Evolutionary conservation across 352 stramenopile genomes (phyloP).

Genomic region (Phytopythium helicoides): DNA sequence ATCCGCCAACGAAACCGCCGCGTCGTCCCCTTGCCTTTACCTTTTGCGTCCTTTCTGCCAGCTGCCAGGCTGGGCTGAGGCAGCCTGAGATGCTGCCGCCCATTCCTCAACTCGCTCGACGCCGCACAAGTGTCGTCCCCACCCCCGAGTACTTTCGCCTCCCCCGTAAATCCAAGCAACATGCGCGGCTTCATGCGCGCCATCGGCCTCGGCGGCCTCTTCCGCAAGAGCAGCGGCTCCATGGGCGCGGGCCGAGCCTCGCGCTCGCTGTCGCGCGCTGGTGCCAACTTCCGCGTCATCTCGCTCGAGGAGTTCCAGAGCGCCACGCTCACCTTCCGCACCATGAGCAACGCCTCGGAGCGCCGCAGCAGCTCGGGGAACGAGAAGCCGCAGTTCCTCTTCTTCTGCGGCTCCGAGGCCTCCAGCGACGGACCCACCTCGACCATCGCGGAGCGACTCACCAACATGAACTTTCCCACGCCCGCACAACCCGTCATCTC

Average conservation of each 20-base stretch:
- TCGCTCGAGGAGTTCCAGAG: constrained; percentile 36
- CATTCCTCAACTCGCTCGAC: constrained; percentile 25
- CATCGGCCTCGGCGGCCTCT: constrained; percentile 57
- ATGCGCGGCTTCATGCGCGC: constrained; percentile 74
- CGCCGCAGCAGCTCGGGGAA: constrained; percentile 31
- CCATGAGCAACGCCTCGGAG: constrained; percentile 14
- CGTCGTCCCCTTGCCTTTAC: no score
- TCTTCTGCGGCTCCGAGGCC: constrained; percentile 69
- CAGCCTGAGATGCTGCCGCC: no score
- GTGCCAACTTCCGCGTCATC: constrained; percentile 29
- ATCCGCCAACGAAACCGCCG: no score
- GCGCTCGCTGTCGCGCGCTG: constrained; percentile 4
- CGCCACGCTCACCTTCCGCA: constrained; percentile 12
- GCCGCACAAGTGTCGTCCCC: constrained; percentile 11
- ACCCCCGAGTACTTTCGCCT: constrained; percentile 11
- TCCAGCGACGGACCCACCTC: constrained; percentile 8
- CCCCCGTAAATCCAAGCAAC: constrained; percentile 12
- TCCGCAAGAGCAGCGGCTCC: constrained; percentile 23
- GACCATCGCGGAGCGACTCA: constrained; percentile 19
- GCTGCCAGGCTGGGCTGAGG: no score
- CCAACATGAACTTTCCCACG: constrained; percentile 20
- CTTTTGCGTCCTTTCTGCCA: no score
- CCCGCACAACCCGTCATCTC: constrained; percentile 41
- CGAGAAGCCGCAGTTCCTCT: constrained; percentile 67
- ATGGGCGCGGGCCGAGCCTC: constrained; percentile 1